Evolutionary conservation across 2,329 filamentous ascomycete genomes (phyloP), one percentile per base, ranked within the genome.

Genomic region (Alternaria sp.): DNA sequence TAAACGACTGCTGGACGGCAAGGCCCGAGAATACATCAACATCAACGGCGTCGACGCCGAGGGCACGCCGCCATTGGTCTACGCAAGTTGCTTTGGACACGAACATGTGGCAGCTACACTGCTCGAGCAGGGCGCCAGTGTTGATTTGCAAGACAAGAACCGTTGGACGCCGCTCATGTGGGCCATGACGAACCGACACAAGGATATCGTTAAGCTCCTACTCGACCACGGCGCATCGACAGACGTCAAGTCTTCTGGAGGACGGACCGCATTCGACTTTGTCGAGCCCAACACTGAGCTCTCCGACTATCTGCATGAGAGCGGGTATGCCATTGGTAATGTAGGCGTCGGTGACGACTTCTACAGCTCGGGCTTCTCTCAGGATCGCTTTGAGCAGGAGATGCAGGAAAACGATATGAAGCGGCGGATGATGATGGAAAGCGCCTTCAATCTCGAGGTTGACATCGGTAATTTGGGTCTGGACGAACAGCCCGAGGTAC

Each of bases 131-230:
- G 94, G 94, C 25, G 94, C 91, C 40, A 87, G 93, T 71, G 93
- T 98, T 54, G 93, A 99, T 81, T 90, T 90, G 72, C 94, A 98
- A 79, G 95, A 99, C 77, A 92, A 90, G 65, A 98, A 98, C 76
- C 91, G 96, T 75, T 99, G 95, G 95, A 98, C 92, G 73, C 92
- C 95, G 14, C 85, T 99, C 63, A 99, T 99, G 94, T 99, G 95
- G 95, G 94, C 95, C 51, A 98, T 98, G 92, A 99, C 95, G 57
- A 99, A 99, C 79, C 85, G 94, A 59, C 95, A 99, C 81, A 98
- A 98, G 81, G 90, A 89, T 49, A 99, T 99, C 68, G 94, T 94
- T 36, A 98, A 98, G 80, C 85, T 93, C 11, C 83, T 99, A 16
- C 86, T 99, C 34, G 94, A 99, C 77, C 92, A 95, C 72, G 94